These are phyloP conservation scores for Pseudocercospora macadamiae DNA, from an alignment of 2,329 filamentous ascomycete genomes.

Conservation along the genomic window DNA sequence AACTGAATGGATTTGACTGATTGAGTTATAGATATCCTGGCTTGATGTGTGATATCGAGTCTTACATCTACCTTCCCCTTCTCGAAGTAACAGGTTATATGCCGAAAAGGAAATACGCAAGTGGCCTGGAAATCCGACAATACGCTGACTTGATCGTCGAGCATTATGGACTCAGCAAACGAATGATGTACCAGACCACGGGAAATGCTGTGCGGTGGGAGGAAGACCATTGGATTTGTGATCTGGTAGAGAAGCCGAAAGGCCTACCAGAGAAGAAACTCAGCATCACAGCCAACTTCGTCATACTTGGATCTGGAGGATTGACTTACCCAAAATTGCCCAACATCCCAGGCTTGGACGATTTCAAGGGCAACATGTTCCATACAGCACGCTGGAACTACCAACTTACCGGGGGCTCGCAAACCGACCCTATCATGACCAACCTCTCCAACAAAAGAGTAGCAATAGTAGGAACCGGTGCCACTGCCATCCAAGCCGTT, in stretches of 20 bases:
- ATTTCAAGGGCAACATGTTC: conserved; percentile 46
- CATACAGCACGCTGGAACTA: conserved; percentile 52
- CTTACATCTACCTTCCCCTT: conserved; percentile 61
- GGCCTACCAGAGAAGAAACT: conserved; percentile 26
- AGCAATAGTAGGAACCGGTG: conserved; percentile 46
- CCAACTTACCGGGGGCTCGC: conserved; percentile 43
- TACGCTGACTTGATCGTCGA: conserved; percentile 51
- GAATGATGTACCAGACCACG: conserved; percentile 52
- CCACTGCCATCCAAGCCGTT: conserved; percentile 47
- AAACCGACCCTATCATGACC: conserved; percentile 33
- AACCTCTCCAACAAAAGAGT: conserved; percentile 45
- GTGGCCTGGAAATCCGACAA: conserved; percentile 49
- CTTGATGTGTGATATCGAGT: conserved; percentile 59
- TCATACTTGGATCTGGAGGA: conserved; percentile 46
- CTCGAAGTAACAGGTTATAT: conserved; percentile 64
- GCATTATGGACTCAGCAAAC: conserved; percentile 47
- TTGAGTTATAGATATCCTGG: conserved; percentile 44
- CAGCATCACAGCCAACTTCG: conserved; percentile 42
- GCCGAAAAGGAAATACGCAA: conserved; percentile 54
- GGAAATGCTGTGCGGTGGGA: conserved; percentile 49
- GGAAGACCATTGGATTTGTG: conserved; percentile 37
- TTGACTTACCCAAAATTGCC: conserved; percentile 49
- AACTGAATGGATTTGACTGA: neutral
- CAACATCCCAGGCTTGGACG: conserved; percentile 44
- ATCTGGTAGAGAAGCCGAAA: conserved; percentile 35